phyloP scores from a whole-genome alignment of 2,329 filamentous ascomycete genomes.

The Hypoxylon sp. region DNA sequence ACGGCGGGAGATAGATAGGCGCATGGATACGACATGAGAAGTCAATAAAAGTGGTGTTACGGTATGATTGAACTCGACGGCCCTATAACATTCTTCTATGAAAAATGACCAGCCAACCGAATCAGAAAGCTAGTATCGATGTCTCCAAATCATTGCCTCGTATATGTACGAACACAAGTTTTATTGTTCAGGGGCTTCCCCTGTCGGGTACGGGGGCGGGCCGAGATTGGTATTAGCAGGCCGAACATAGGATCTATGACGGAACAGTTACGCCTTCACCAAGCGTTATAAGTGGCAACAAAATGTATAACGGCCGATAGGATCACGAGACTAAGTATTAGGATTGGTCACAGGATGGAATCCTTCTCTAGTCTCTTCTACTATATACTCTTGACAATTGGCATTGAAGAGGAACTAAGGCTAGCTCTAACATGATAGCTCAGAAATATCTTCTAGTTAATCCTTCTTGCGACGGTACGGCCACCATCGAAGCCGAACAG shows the following conservation, averaged over 20 bases:
- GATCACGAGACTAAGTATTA: constrained; percentile 15
- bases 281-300: constrained; percentile 17
- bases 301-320: constrained; percentile 15
- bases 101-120: neutral
- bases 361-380: neutral
- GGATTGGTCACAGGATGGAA: neutral
- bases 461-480: neutral
- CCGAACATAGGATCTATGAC: constrained; percentile 14
- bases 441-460: neutral
- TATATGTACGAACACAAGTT: neutral
- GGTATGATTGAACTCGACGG: neutral
- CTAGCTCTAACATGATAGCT: neutral
- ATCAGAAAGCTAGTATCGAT: neutral
- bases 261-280: constrained; percentile 9
- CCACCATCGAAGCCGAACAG: neutral
- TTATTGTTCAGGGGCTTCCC: neutral
- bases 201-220: constrained; percentile 9
- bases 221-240: neutral
- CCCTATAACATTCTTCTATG: neutral
- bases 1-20: neutral
- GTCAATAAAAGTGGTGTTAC: neutral
- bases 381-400: neutral
- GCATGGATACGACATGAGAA: neutral
- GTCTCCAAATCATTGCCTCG: neutral
- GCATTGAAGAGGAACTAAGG: neutral